Evolutionary conservation across 2,329 filamentous ascomycete species (phyloP), one percentile per base, ranked within the genome.

Genomic region (Scytalidium sp.): DNA sequence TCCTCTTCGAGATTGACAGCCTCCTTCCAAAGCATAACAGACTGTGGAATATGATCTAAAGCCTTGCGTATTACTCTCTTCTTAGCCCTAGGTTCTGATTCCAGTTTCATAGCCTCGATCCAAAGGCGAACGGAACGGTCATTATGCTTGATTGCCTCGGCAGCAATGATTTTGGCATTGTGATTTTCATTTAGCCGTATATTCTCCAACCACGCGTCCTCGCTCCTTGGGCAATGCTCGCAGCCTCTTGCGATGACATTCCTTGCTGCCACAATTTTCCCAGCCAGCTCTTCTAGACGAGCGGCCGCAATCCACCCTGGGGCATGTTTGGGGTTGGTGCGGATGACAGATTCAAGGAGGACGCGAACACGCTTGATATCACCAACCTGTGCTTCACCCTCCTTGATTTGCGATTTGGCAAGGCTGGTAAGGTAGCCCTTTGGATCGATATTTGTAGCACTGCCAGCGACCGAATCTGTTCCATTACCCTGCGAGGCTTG

Each of bases 1-100:
- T 96, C 87, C 62, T 97, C 93, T 64, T 97, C 94, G 49, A 97
- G 74, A 60, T 97, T 97, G 55, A 99, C 93, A 4, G 93, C 87
- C 65, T 95, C 91, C 66, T 97, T 99, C 94, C 94, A 99, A n/a
- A 99, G 80, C 40, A 89, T 87, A 43, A 97, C 94, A 0, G 93
- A 97, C 63, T 96, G 90, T 1, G 92, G 92, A 39, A 97, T 88
- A 62, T 96, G 87, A 61, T 97, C 90, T 41, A 99, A 77, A 0
- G 94, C 95, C 64, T 95, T 89, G 49, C 92, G 83, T 27, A 97
- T 84, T 7, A 99, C 94, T 64, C 91, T 85, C 72, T 97, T 97
- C 70, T 95, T 96, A 10, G 90, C 89, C 51, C 86, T 81, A 1
- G 83, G 73, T 43, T 96, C 87, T 7, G 84, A 83, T 67, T 99